Evolutionary conservation across 345 rosid species (phyloP).

Genomic region (Gynandropsis gynandra): DNA sequence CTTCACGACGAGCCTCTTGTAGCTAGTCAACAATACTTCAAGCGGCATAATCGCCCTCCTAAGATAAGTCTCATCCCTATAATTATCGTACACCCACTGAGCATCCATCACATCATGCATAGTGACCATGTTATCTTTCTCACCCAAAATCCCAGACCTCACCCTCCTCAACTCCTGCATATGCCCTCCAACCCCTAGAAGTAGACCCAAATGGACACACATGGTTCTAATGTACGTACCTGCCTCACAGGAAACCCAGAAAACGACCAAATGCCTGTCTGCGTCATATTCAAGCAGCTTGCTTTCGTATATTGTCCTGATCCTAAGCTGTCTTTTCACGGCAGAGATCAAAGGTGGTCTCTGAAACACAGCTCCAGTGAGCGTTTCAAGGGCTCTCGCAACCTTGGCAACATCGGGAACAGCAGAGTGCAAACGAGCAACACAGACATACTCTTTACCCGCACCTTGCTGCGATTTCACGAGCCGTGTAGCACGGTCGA

Average conservation of each 20-base stretch:
- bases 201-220: conserved; percentile 87
- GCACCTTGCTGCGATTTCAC: conserved; percentile 98
- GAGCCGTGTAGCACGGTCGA: conserved; percentile 87
- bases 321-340: conserved; percentile 91
- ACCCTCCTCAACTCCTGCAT: conserved; percentile 96
- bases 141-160: conserved; percentile 86
- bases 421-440: conserved; percentile 82
- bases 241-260: conserved; percentile 93
- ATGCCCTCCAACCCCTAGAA: conserved; percentile 94
- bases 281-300: conserved; percentile 81
- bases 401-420: conserved; percentile 82
- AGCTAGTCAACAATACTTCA: conserved; percentile 77
- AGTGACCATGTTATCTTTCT: conserved; percentile 91
- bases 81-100: conserved; percentile 69
- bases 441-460: conserved; percentile 91
- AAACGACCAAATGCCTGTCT: conserved; percentile 81
- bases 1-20: conserved; percentile 88
- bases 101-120: conserved; percentile 99
- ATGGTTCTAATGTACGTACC: conserved; percentile 92
- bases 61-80: conserved; percentile 62
- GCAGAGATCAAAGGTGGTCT: conserved; percentile 90
- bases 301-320: conserved; percentile 81
- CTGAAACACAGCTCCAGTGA: conserved; percentile 93
- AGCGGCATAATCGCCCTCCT: conserved; percentile 93
- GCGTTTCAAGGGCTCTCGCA: conserved; percentile 76